A percentile compares a stretch with the other conserved stretches of the same genome.
phyloP scores from a whole-genome alignment of 805 yeast species.

The Sugiyamaella valdiviana region DNA sequence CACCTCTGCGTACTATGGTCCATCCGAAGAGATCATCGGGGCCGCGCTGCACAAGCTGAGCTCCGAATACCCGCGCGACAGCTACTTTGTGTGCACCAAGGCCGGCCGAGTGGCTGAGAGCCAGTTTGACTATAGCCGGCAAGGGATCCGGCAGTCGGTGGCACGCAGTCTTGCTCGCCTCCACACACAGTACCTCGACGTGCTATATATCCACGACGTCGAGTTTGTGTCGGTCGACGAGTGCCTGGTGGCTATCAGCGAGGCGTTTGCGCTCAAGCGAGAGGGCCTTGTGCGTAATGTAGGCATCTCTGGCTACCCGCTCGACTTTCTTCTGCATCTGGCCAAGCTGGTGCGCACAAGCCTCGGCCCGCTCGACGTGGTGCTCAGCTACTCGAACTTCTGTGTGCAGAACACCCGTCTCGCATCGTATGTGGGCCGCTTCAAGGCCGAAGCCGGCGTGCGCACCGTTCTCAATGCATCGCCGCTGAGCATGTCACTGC shows the following conservation, averaged over 20 bases:
- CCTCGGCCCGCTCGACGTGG: conserved; percentile 58
- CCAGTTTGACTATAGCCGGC: conserved; percentile 69
- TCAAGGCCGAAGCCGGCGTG: conserved; percentile 44
- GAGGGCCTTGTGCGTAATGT: conserved; percentile 58
- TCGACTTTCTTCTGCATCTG: conserved; percentile 54
- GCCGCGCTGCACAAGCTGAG: conserved; percentile 44
- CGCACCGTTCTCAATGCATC: conserved; percentile 69
- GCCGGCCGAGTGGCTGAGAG: conserved; percentile 69
- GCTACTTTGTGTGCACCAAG: conserved; percentile 71
- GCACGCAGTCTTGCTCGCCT: conserved; percentile 60
- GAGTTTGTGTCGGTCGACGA: conserved; percentile 61
- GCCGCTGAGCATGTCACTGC: conserved; percentile 79
- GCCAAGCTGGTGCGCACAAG: conserved; percentile 35
- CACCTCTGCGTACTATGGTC: conserved; percentile 92
- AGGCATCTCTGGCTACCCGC: conserved; percentile 86
- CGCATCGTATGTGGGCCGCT: conserved; percentile 38
- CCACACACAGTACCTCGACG: conserved; percentile 61
- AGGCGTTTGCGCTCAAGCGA: conserved; percentile 51
- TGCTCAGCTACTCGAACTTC: conserved; percentile 73
- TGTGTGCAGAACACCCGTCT: conserved; percentile 71
- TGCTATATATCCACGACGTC: conserved; percentile 81
- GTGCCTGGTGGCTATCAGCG: conserved; percentile 56
- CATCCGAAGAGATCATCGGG: conserved; percentile 73
- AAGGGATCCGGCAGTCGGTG: conserved; percentile 56
- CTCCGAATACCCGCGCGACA: conserved; percentile 46